phyloP scores from a whole-genome alignment of 192 early-diverging fungal species.

The Linnemannia hyalina region DNA sequence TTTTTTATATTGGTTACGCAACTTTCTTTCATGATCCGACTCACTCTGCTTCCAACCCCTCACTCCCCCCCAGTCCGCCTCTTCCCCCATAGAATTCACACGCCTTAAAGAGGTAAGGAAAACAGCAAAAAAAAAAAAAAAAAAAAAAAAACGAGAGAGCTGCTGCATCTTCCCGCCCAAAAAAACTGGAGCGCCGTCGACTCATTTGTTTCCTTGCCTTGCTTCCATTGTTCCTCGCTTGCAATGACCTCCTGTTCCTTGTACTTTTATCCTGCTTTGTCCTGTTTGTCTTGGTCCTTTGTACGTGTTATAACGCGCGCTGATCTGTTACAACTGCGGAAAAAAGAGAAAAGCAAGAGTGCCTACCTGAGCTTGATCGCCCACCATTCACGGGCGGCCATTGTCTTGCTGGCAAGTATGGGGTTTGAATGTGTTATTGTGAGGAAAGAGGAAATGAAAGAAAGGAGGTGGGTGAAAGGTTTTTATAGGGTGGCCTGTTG shows the following conservation, averaged over 20 bases:
- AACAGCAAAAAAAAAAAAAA: neutral
- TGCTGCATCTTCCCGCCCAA: conserved; percentile 4
- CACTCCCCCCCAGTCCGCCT: neutral
- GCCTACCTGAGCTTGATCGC: conserved; percentile 52
- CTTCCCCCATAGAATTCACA: conserved; percentile 19
- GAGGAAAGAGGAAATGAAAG: neutral
- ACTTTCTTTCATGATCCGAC: conserved; percentile 11
- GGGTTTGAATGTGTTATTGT: neutral
- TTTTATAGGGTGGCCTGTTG: neutral
- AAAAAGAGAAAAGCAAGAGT: neutral
- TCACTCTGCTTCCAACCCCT: neutral
- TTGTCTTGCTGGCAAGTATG: conserved; percentile 14
- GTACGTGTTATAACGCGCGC: neutral
- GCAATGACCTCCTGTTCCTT: neutral
- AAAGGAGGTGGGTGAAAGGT: neutral
- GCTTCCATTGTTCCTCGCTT: neutral
- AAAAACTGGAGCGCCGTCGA: neutral
- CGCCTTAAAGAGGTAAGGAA: conserved; percentile 3
- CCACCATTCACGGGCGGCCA: conserved; percentile 55
- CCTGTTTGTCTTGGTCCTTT: neutral
- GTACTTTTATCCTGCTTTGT: neutral
- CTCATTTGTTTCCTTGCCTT: neutral
- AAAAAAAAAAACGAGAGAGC: neutral
- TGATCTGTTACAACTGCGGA: conserved; percentile 2
- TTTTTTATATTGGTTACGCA: neutral